Conservation (phyloP, 202 grass and related monocot species). For the Alloteropsis angusta region DNA sequence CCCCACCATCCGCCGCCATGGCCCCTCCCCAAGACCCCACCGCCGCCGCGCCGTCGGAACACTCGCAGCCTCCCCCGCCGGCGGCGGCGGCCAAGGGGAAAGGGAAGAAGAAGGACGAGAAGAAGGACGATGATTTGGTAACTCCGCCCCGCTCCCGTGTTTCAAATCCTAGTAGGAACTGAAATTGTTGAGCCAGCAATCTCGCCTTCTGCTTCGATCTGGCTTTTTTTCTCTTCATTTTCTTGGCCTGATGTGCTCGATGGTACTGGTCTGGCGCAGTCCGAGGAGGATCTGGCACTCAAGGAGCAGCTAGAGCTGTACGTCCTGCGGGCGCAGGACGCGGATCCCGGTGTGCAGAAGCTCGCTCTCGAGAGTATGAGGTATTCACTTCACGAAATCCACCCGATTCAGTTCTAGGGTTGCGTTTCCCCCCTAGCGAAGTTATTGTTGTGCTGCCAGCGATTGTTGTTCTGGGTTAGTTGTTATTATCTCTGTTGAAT, state of each 20-base stretch:
- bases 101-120: conserved; percentile 97
- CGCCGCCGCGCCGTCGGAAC: conserved; percentile 36
- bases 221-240: not conserved
- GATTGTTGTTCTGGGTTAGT: not conserved
- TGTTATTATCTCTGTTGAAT: no score
- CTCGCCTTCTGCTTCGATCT: conserved; percentile 14
- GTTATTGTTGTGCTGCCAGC: not conserved
- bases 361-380: conserved; percentile 95
- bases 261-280: conserved; percentile 29
- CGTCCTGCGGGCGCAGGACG: conserved; percentile 73
- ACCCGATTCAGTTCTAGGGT: not conserved
- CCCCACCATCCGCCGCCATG: conserved; percentile 25
- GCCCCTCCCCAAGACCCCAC: conserved; percentile 45
- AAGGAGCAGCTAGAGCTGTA: conserved; percentile 96
- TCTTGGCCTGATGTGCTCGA: conserved; percentile 7
- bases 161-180: no score
- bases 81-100: conserved; percentile 39
- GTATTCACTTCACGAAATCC: conserved; percentile 10
- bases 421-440: not conserved
- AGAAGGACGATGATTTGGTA: conserved; percentile 96
- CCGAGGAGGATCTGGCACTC: conserved; percentile 87
- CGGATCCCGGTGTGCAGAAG: conserved; percentile 81
- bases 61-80: conserved; percentile 37
- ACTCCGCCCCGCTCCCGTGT: not conserved
- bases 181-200: not conserved